Evolutionary conservation across 306 rosid species (phyloP).

Genomic region (Begonia peltatifolia): DNA sequence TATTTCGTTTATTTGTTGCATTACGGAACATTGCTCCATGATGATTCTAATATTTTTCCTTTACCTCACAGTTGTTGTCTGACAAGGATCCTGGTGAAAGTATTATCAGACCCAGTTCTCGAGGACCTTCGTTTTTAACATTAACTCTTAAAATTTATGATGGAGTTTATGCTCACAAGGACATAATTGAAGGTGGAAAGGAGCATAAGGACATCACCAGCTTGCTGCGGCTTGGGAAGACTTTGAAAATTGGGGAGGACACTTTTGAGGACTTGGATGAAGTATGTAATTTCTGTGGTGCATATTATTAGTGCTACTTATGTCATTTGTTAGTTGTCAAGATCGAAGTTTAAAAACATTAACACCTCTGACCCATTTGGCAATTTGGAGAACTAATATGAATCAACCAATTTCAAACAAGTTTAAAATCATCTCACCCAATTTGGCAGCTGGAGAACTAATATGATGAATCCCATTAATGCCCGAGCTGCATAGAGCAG

Average conservation of each 20-base stretch:
- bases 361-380: neutral
- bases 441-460: too few species aligned
- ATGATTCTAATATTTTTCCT: neutral
- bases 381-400: neutral
- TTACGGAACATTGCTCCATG: neutral
- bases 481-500: too few species aligned
- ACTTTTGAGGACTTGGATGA: conserved; percentile 97
- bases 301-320: neutral
- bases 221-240: conserved; percentile 90
- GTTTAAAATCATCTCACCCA: too few species aligned
- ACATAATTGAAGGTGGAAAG: conserved; percentile 94
- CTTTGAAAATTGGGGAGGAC: conserved; percentile 93
- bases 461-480: too few species aligned
- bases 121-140: conserved; percentile 86
- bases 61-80: conserved; percentile 52
- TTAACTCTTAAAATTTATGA: conserved; percentile 82
- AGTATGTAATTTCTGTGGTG: conserved; percentile 30
- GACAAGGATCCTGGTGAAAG: conserved; percentile 98
- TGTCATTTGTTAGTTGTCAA: too few species aligned
- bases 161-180: conserved; percentile 98
- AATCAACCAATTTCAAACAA: too few species aligned
- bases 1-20: neutral
- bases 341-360: neutral
- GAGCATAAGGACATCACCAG: conserved; percentile 93
- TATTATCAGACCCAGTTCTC: conserved; percentile 85